Base-by-base conservation (phyloP, 2,329 filamentous ascomycete genomes). In the Diaporthe vaccinii region DNA sequence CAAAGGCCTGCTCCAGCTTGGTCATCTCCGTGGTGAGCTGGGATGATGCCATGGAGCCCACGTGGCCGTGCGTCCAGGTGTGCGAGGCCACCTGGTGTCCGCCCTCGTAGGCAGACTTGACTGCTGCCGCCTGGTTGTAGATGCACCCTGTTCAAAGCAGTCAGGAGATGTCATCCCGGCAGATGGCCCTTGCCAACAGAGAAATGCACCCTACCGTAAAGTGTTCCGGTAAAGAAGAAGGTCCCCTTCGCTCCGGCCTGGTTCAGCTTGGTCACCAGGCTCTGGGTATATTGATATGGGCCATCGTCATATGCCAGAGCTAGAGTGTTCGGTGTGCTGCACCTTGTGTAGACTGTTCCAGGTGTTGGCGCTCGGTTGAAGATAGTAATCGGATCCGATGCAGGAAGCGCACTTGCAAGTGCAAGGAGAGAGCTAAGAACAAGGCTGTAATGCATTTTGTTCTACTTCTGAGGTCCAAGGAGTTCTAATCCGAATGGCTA, bases 291-390 rank as follows among this genome's bases (percentile, higher is more conserved):
- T 72, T 84, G 80, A 75, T 86, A 88, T 1, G 88, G 88, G 0
- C 88, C 88, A 72, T 90, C 88, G 73, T 90, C 88, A 76, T 88
- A 89, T 2, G 88, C 87, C n/a, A 90, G 84, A 0, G 88, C 87
- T 3, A 90, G 80, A 55, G 86, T 83, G 17, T 85, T 85, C 0
- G 87, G 84, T 74, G 82, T 83, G 73, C 80, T 80, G 81, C 87
- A 89, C 77, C 85, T 83, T 12, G 83, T 85, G 76, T 87, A 87
- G 49, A 88, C 85, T 34, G 83, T 82, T 20, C 87, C 87, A 1
- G 84, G 80, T 15, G 80, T 82, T 44, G 85, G 82, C 3, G 83
- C 82, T 9, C 85, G 83, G 73, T 84, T 85, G 76, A 87, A 81
- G 73, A 85, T 77, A 46, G 85, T 82, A 53, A 87, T 76, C 0